phyloP scores from a whole-genome alignment of 306 rosid species.

The Pachyrhizus erosus region DNA sequence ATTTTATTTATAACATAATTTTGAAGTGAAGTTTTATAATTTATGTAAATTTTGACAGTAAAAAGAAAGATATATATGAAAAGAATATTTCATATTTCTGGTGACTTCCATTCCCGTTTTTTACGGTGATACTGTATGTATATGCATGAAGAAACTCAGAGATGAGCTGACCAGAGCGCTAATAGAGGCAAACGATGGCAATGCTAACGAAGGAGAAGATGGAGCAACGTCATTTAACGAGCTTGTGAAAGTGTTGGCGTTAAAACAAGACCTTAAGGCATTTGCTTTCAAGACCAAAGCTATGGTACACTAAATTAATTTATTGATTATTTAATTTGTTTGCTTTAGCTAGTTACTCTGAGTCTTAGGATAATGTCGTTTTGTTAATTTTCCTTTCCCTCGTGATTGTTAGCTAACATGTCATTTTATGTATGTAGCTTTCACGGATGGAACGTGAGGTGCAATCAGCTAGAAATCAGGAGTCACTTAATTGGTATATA shows the following conservation, averaged over 20 bases:
- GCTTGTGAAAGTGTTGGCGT: slow-evolving; percentile 66
- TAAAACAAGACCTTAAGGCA: slow-evolving; percentile 67
- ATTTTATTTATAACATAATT: not conserved
- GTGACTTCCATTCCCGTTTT: not conserved
- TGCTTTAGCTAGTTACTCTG: not conserved
- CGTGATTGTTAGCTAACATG: too few relatives aligned
- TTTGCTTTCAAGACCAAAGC: slow-evolving; percentile 88
- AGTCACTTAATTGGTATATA: slow-evolving; percentile 78
- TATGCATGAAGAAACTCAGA: slow-evolving; percentile 58
- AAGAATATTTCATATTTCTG: not conserved
- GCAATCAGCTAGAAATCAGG: slow-evolving; percentile 72
- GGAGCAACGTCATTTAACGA: slow-evolving; percentile 65
- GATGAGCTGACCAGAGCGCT: slow-evolving; percentile 74
- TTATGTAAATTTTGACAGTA: not conserved
- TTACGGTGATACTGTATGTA: slow-evolving; percentile 39
- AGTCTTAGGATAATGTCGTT: too few relatives aligned
- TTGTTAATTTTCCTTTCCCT: too few relatives aligned
- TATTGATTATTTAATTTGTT: not conserved
- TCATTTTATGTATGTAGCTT: slow-evolving; percentile 56
- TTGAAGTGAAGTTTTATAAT: not conserved
- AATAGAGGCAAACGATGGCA: slow-evolving; percentile 60
- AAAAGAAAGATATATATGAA: not conserved
- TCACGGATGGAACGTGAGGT: slow-evolving; percentile 78
- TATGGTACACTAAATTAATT: slow-evolving; percentile 57
- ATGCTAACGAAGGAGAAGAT: slow-evolving; percentile 49